These are phyloP conservation scores for Penicillium daleae DNA, from an alignment of 495 filamentous ascomycete species.

Conservation along the genomic window DNA sequence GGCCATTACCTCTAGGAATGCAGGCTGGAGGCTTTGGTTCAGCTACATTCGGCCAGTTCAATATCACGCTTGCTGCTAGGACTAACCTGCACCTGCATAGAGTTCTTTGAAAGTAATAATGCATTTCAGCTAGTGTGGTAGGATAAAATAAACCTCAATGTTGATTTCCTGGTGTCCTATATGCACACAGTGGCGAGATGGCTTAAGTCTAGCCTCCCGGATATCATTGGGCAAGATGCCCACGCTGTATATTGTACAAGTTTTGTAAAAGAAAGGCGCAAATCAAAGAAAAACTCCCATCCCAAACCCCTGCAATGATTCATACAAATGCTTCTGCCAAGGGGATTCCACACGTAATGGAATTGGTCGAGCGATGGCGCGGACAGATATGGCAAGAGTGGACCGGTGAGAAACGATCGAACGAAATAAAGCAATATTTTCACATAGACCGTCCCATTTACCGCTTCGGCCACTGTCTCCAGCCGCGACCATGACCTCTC, in stretches of 20 bases:
- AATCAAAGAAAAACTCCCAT: slow-evolving; percentile 35
- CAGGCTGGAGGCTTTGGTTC: neutral
- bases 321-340: slow-evolving; percentile 30
- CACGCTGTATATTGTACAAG: slow-evolving; percentile 29
- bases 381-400: slow-evolving; percentile 28
- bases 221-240: slow-evolving; percentile 15
- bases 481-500: slow-evolving; percentile 83
- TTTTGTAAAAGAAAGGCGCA: slow-evolving; percentile 19
- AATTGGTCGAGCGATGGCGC: slow-evolving; percentile 34
- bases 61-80: neutral
- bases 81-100: neutral
- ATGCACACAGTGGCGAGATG: slow-evolving; percentile 10
- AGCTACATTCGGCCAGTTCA: neutral
- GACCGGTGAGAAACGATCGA: slow-evolving; percentile 11
- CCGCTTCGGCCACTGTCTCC: slow-evolving; percentile 85
- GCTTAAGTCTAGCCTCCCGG: slow-evolving; percentile 3
- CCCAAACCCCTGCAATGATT: slow-evolving; percentile 38
- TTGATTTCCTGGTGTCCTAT: slow-evolving; percentile 4
- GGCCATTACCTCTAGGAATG: neutral
- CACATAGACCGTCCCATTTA: slow-evolving; percentile 25
- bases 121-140: neutral
- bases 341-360: slow-evolving; percentile 7
- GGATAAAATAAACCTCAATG: neutral
- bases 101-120: neutral
- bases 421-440: slow-evolving; percentile 24